phyloP scores from a whole-genome alignment of 768 basidiomycete species.

The Russula abietina region DNA sequence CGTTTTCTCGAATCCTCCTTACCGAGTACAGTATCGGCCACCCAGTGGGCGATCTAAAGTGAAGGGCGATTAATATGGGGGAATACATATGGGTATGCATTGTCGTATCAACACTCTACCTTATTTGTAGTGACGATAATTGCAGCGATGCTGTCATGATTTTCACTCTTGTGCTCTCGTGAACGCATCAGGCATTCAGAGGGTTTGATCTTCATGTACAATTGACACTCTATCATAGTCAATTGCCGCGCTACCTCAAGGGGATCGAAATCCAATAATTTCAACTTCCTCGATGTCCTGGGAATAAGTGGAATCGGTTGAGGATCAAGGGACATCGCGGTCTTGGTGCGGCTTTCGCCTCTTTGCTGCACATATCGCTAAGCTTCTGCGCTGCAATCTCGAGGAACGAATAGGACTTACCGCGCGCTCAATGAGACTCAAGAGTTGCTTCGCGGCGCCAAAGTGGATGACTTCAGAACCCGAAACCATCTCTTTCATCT shows the following conservation, averaged over 20 bases:
- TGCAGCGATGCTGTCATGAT: conserved; percentile 75
- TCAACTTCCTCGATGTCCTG: conserved; percentile 63
- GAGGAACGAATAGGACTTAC: conserved; percentile 42
- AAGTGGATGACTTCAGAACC: conserved; percentile 57
- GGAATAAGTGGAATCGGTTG: conserved; percentile 77
- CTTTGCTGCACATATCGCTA: conserved; percentile 36
- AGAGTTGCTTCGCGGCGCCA: conserved; percentile 68
- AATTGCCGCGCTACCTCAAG: conserved; percentile 89
- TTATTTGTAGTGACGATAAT: conserved; percentile 87
- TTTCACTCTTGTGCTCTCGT: conserved; percentile 64
- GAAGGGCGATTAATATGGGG: background rate
- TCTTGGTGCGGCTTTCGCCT: conserved; percentile 52
- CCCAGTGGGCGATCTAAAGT: conserved; percentile 84
- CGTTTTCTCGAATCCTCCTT: conserved; percentile 81
- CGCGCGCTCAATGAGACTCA: conserved; percentile 68
- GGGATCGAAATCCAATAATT: conserved; percentile 80
- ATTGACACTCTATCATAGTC: conserved; percentile 80
- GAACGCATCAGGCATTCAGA: conserved; percentile 87
- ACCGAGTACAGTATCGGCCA: conserved; percentile 73
- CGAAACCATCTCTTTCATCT: conserved; percentile 74
- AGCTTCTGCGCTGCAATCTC: conserved; percentile 5
- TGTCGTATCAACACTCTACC: conserved; percentile 34
- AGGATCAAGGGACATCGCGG: conserved; percentile 47
- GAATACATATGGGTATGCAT: background rate
- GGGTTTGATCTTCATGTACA: conserved; percentile 84